Percentiles rank a stretch among this genome's conserved stretches.
These are phyloP conservation scores for Fusarium beomiforme DNA, from an alignment of 2,329 filamentous ascomycete species.

Conservation along the genomic window DNA sequence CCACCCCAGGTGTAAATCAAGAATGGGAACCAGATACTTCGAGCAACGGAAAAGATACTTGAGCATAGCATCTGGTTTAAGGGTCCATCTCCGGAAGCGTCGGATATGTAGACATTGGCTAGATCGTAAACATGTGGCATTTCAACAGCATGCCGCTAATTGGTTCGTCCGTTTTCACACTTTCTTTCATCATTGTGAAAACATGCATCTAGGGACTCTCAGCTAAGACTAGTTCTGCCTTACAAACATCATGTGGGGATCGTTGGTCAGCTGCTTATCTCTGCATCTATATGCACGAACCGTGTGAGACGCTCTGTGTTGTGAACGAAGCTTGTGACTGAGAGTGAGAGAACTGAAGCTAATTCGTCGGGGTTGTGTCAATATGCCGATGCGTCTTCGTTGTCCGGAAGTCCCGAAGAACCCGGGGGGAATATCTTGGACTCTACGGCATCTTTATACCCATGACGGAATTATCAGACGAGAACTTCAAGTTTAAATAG, in stretches of 20 bases:
- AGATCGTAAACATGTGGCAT: constrained; percentile 16
- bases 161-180: background rate
- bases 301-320: background rate
- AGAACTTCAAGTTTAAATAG: background rate
- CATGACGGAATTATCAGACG: background rate
- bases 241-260: constrained; percentile 13
- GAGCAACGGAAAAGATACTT: constrained; percentile 22
- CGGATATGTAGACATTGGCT: constrained; percentile 22
- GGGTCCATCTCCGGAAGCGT: constrained; percentile 25
- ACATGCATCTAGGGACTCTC: background rate
- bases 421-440: background rate
- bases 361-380: constrained; percentile 2
- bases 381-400: background rate
- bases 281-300: background rate
- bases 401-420: constrained; percentile 2
- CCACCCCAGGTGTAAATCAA: constrained; percentile 22
- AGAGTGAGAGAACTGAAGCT: background rate
- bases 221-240: constrained; percentile 7
- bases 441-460: background rate
- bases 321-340: background rate
- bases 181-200: constrained; percentile 6
- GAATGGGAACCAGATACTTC: constrained; percentile 21
- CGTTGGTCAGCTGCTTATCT: constrained; percentile 23
- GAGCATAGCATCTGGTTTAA: background rate
- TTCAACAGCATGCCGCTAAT: background rate